These are phyloP conservation scores for Metschnikowia vanudenii DNA, from an alignment of 805 yeast genomes.

Conservation along the genomic window DNA sequence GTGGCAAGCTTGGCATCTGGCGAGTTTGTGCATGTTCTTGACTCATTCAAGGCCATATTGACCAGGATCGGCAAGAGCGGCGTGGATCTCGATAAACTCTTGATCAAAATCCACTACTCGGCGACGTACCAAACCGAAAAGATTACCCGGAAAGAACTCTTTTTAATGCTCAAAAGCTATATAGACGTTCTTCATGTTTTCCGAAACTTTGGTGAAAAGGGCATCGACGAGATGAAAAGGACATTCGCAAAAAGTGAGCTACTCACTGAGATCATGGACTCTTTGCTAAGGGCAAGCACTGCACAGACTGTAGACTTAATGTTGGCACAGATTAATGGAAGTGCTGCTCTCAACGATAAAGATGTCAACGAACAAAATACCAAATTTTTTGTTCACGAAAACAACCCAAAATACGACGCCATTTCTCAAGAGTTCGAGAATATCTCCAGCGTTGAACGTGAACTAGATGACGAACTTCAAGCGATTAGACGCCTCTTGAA, in stretches of 20 bases:
- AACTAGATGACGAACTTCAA: slow-evolving; percentile 53
- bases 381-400: slow-evolving; percentile 41
- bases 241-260: slow-evolving; percentile 30
- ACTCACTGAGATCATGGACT: slow-evolving; percentile 38
- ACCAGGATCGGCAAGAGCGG: slow-evolving; percentile 27
- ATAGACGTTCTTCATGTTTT: slow-evolving; percentile 30
- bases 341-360: slow-evolving; percentile 49
- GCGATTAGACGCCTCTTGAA: slow-evolving; percentile 45
- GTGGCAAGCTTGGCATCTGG: slow-evolving; percentile 29
- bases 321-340: slow-evolving; percentile 51
- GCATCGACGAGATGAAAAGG: slow-evolving; percentile 10
- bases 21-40: slow-evolving; percentile 34
- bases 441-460: slow-evolving; percentile 44
- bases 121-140: slow-evolving; percentile 30
- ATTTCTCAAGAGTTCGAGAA: slow-evolving; percentile 37
- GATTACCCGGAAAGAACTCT: slow-evolving; percentile 60
- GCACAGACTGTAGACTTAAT: slow-evolving; percentile 33
- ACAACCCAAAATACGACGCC: slow-evolving; percentile 33
- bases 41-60: slow-evolving; percentile 28
- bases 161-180: slow-evolving; percentile 48
- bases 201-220: slow-evolving; percentile 15
- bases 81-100: slow-evolving; percentile 59
- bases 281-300: slow-evolving; percentile 34
- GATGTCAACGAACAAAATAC: slow-evolving; percentile 45
- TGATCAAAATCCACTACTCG: slow-evolving; percentile 60